A percentile compares a stretch with the other conserved stretches of the same genome.
Conservation (phyloP, 2,329 filamentous ascomycete species). For the Scorias spongiosa region DNA sequence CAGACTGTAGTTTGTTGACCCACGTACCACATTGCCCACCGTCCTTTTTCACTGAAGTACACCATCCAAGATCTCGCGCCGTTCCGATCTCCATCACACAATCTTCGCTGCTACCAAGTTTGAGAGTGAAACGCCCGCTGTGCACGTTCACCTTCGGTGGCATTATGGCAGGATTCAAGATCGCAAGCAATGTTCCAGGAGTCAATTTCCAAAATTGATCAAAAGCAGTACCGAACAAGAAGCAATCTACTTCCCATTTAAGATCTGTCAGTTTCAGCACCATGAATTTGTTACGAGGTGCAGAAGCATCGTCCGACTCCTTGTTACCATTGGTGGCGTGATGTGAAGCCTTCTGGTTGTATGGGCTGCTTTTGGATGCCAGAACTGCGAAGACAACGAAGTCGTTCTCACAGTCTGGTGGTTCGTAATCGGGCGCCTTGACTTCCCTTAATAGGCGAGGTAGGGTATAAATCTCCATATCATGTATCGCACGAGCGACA, state of each 20-base stretch:
- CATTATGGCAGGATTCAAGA: conserved; percentile 84
- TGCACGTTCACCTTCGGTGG: conserved; percentile 65
- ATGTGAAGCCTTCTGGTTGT: conserved; percentile 38
- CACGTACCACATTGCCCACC: conserved; percentile 66
- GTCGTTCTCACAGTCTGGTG: conserved; percentile 72
- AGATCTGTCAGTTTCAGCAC: conserved; percentile 76
- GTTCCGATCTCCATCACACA: conserved; percentile 79
- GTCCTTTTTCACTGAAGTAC: conserved; percentile 71
- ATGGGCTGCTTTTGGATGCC: conserved; percentile 74
- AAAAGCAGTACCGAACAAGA: conserved; percentile 82
- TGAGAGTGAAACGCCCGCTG: conserved; percentile 71
- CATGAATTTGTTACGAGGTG: conserved; percentile 69
- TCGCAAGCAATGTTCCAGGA: conserved; percentile 77
- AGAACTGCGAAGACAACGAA: conserved; percentile 81
- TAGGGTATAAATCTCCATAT: conserved; percentile 62
- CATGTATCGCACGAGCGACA: conserved; percentile 60
- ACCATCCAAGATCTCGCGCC: conserved; percentile 75
- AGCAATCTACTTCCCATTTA: conserved; percentile 80
- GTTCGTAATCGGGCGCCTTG: conserved; percentile 66
- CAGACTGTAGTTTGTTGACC: conserved; percentile 77
- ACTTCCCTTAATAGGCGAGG: conserved; percentile 69
- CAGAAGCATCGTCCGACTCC: conserved; percentile 32
- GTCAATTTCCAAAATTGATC: conserved; percentile 88
- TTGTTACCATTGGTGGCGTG: conserved; percentile 33
- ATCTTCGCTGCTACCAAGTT: conserved; percentile 73